Conservation (phyloP, 495 filamentous ascomycete species). For the Daldinia concentrica region DNA sequence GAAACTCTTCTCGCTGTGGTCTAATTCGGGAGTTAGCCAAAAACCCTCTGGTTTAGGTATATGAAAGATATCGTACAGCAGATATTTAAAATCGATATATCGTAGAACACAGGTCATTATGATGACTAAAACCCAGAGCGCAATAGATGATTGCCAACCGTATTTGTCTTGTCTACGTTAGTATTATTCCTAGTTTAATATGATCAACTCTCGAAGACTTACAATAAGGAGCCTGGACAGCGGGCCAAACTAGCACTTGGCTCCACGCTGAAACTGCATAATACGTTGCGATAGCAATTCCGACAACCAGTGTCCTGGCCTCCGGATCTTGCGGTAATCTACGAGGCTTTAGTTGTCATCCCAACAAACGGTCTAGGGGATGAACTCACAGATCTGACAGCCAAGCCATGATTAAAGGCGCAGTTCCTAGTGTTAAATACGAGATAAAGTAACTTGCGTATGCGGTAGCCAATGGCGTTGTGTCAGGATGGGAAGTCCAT, state of each 20-base stretch:
- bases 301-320: constrained; percentile 52
- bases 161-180: constrained; percentile 43
- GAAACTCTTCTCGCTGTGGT: constrained; percentile 31
- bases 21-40: constrained; percentile 17
- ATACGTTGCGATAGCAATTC: constrained; percentile 51
- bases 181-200: neutral
- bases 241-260: constrained; percentile 56
- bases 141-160: constrained; percentile 53
- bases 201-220: constrained; percentile 4
- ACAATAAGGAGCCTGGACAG: constrained; percentile 54
- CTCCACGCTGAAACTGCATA: constrained; percentile 54
- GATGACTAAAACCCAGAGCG: constrained; percentile 49
- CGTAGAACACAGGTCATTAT: constrained; percentile 43
- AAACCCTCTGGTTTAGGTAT: neutral
- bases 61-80: constrained; percentile 32
- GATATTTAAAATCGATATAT: constrained; percentile 41
- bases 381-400: constrained; percentile 49
- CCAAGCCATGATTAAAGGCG: constrained; percentile 54
- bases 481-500: constrained; percentile 48
- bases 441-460: constrained; percentile 54
- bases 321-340: constrained; percentile 53
- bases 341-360: neutral
- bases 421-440: constrained; percentile 51
- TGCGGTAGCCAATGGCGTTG: constrained; percentile 46
- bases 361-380: neutral